phyloP scores from a whole-genome alignment of 129 eudicot genomes.

The Oenanthe sinensis region DNA sequence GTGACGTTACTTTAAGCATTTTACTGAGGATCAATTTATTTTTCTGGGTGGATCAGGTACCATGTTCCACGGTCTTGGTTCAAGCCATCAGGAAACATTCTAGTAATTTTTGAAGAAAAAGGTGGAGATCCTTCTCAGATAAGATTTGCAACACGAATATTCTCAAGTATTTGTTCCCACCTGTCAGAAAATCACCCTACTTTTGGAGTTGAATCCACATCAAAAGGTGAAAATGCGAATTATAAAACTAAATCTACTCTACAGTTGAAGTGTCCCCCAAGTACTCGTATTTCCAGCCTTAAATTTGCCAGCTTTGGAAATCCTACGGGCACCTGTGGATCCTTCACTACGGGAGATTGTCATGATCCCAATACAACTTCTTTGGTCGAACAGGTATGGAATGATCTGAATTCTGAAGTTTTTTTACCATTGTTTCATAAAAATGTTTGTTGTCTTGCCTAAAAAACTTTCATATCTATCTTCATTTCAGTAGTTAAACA shows the following conservation, averaged over 20 bases:
- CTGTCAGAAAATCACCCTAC: conserved; percentile 75
- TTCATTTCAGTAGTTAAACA: background rate
- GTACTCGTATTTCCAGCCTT: conserved; percentile 43
- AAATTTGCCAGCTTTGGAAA: conserved; percentile 85
- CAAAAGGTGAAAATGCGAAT: conserved; percentile 13
- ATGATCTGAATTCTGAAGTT: background rate
- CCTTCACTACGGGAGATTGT: conserved; percentile 61
- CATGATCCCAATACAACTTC: conserved; percentile 66
- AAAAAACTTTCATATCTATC: background rate
- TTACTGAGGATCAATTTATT: background rate
- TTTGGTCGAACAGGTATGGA: conserved; percentile 48
- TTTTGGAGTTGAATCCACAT: conserved; percentile 25
- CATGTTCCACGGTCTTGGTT: conserved; percentile 99
- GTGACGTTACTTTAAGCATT: background rate
- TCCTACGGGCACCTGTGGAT: conserved; percentile 66
- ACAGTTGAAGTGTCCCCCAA: conserved; percentile 50
- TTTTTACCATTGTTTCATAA: background rate
- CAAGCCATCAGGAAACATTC: conserved; percentile 72
- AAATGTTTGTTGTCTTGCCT: background rate
- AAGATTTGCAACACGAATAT: conserved; percentile 55
- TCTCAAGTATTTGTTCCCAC: conserved; percentile 46
- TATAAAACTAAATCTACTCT: conserved; percentile 24
- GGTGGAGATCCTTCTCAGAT: conserved; percentile 96
- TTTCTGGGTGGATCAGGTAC: conserved; percentile 40
- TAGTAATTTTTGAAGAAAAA: conserved; percentile 86